Base-by-base conservation (phyloP, 2,329 filamentous ascomycete species). In the Fusarium buxicola region DNA sequence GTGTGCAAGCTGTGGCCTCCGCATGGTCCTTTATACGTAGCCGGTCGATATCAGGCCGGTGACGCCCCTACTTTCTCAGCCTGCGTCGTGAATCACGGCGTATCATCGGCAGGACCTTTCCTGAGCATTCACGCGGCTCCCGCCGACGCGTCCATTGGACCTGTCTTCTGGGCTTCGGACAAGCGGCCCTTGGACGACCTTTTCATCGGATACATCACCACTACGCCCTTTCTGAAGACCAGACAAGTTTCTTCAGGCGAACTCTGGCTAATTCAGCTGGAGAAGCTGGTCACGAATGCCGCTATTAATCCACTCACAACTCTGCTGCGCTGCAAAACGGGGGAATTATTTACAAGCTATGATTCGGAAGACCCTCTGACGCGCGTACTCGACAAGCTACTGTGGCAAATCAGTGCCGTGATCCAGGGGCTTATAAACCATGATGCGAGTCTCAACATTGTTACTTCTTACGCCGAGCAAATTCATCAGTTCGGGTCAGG, bases 1-100 rank as follows among this genome's bases (percentile, higher is more conserved):
- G 30, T 57, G 3, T 55, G 54, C 35, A 57, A 55, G 21, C 54
- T 57, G 2, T 57, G 54, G 54, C 41, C 54, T 55, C 54, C 54
- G 3, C 30, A 57, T 13, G 54, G 54, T 0, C 41, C 35, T 13
- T 31, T 55, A 27, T 57, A 57, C 6, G 31, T 55, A 2, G 25
- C 49, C 8, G n/a, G 27, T 32, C 49, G 54, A 9, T 57, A 57
- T n/a, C 11, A 5, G 8, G 13, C 12, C 7, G 54, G 35, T 1
- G 41, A 55, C 3, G 8, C 30, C 4, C 54, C 54, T 2, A 47
- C 30, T 6, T 55, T 57, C 9, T 57, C 54, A 6, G 41, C 49
- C 2, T 57, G 54, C 3, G 49, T 55, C 6, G 49, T 57, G 12
- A 55, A 39, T 30, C 54, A 57, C 24, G 49, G 54, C 3, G 49